These are phyloP conservation scores for Fusarium piperis DNA, from an alignment of 2,329 filamentous ascomycete genomes.

Conservation along the genomic window DNA sequence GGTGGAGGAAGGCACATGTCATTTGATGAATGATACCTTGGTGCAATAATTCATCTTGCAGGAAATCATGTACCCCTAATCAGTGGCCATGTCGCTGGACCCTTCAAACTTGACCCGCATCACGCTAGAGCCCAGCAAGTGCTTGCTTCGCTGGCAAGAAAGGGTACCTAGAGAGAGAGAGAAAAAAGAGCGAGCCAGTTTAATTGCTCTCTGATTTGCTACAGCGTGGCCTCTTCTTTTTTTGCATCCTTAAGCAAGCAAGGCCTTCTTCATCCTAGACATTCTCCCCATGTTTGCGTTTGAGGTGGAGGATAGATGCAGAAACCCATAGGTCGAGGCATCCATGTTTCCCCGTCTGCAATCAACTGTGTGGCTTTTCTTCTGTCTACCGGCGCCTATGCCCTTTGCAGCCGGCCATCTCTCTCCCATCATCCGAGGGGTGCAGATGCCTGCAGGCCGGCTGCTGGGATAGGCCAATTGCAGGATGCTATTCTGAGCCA, in stretches of 20 bases:
- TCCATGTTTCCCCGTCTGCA: not conserved
- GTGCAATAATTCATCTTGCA: not conserved
- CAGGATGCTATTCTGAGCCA: constrained; percentile 20
- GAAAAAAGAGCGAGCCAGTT: not conserved
- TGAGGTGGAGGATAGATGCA: not conserved
- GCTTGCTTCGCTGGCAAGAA: constrained; percentile 36
- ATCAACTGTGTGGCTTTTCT: not conserved
- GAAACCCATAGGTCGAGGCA: constrained; percentile 1
- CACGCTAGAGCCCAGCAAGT: constrained; percentile 10
- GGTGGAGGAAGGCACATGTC: constrained; percentile 6
- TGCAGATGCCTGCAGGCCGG: constrained; percentile 9
- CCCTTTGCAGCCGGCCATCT: not conserved
- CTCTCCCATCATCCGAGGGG: constrained; percentile 22
- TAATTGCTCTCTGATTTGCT: not conserved
- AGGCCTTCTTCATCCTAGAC: not conserved
- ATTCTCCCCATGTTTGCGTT: not conserved
- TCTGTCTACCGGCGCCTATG: not conserved
- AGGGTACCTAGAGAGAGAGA: not conserved
- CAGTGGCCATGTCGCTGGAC: constrained; percentile 1
- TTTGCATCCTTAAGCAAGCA: not conserved
- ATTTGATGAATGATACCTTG: not conserved
- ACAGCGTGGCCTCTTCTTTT: constrained; percentile 2
- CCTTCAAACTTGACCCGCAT: constrained; percentile 17
- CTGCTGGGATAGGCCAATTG: constrained; percentile 9
- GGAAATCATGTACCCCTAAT: not conserved